Evolutionary conservation across 768 basidiomycete species (phyloP), one percentile per base, ranked within the genome.

Genomic region (Leucocoprinus birnbaumii): DNA sequence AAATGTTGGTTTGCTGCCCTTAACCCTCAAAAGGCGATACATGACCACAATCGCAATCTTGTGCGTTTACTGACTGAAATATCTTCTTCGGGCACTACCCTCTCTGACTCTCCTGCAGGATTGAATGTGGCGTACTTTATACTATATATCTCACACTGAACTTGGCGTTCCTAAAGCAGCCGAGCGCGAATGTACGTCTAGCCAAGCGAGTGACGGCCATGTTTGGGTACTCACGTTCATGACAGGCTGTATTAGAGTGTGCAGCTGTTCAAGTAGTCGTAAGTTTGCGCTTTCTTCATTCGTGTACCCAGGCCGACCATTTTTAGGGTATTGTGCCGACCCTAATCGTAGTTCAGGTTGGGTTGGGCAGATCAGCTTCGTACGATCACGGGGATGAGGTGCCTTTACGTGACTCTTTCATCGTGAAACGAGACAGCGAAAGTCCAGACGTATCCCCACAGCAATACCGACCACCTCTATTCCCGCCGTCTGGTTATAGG

Each of bases 111-210:
- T 16, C 40, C 8, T 74, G 75, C 21, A 61, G 31, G 31, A 11
- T 74, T 27, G 74, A 74, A 63, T 74, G 73, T 2, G 74, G 75
- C 0, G 49, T 67, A 1, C 60, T 75, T 9, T 75, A 77, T 56
- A 70, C 71, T 2, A 18, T 69, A 14, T 71, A 74, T 57, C 66
- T 73, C 19, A 60, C 61, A 11, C 53, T 71, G 14, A 63, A 65
- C 41, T 61, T 73, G 22, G 68, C 62, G 3, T 62, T 71, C 37
- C 62, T 61, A 40, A 63, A 60, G 3, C 59, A 69, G 38, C 38
- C 55, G n/a, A 55, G 49, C 16, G 63, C 55, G 21, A 64, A 65
- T 42, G 65, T 68, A 44, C 14, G 51, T 52, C 51, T 22, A 51
- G 31, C 11, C 35, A 11, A n/a, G n/a, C n/a, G 31, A 31, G 31